Evolutionary conservation across 768 basidiomycete genomes (phyloP).

Genomic region (Neoboletus subvelutipes): DNA sequence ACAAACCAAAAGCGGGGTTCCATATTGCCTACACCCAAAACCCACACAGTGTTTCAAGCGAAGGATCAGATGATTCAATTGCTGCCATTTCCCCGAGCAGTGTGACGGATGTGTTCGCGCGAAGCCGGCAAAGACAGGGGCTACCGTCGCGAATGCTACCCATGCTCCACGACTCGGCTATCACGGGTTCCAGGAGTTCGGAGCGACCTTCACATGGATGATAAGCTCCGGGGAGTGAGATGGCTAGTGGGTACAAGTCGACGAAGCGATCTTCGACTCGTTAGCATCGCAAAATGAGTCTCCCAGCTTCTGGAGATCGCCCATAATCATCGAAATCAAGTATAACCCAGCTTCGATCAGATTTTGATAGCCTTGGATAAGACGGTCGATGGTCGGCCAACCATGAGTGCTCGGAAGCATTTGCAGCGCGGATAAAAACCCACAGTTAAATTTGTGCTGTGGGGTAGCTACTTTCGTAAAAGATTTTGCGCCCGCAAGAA

Average conservation of each 20-base stretch:
- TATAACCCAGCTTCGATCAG: neutral
- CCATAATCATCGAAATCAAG: neutral
- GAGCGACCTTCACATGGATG: slow-evolving; percentile 4
- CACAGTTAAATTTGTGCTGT: slow-evolving; percentile 2
- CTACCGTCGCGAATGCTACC: neutral
- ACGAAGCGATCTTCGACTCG: neutral
- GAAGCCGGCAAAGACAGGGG: neutral
- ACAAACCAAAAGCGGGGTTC: slow-evolving; percentile 5
- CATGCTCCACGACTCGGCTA: neutral
- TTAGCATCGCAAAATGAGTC: neutral
- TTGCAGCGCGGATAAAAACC: neutral
- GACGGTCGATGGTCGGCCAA: neutral
- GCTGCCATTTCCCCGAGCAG: slow-evolving; percentile 1
- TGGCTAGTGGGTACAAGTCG: neutral
- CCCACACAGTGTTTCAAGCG: neutral
- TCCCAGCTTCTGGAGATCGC: neutral
- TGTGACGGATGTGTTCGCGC: neutral
- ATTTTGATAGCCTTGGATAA: neutral
- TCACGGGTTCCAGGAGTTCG: neutral
- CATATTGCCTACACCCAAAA: neutral
- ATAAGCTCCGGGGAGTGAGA: neutral
- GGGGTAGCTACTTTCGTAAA: neutral
- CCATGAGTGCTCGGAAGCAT: neutral
- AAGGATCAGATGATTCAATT: slow-evolving; percentile 18
- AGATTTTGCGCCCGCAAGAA: neutral